Evolutionary conservation across 257 asterid species (phyloP), one percentile per base, ranked within the genome.

Genomic region (Solanum ossicruentum): DNA sequence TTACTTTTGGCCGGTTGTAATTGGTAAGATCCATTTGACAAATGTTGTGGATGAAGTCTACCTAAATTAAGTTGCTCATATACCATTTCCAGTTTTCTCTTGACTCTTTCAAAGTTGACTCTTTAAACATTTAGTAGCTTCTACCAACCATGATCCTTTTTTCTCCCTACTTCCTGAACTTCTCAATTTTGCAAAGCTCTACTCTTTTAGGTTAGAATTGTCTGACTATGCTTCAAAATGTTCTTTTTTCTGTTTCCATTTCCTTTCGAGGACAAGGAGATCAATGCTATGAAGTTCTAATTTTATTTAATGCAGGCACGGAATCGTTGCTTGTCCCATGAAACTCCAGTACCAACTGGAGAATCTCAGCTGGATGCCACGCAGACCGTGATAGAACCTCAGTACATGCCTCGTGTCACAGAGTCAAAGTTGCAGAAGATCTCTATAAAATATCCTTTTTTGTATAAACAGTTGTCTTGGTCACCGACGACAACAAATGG

Each of bases 361-460:
- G 92, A 90, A 85, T 41, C 88, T 88, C 88, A 47, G 73, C 87
- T 75, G 28, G 89, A 85, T 58, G 83, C 87, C 82, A 49, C 87
- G 47, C 85, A 88, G 81, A 57, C 86, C 39, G 20, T 73, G 70
- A 88, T 84, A 56, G 95, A 91, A 83, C 82, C 94, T 73, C 91
- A 88, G 84, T 81, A 79, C 86, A 78, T 90, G 92, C 92, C 93
- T 88, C 92, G 81, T 60, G 89, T 85, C 84, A 89, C 92, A 81
- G 89, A 84, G 32, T 55, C 84, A 13, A 93, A 91, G 82, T 87
- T 86, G 87, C 95, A 89, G 83, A 79, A 84, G 86, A 88, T 87
- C 83, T 88, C 90, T 80, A 87, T 81, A 88, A 88, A 85, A 94
- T 94, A 94, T 93, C 98, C 96, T 89, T 70, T 55, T 20, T 67